phyloP scores from a whole-genome alignment of 176 grass and related monocot species.

The Triticum aestivum region IWGSC_CS_RefSeq_v2.1 NC_057809.1:33824861-33825360 shows the following conservation, averaged over 20 bases:
- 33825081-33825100: not conserved
- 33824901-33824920: too few species aligned
- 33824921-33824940: too few species aligned
- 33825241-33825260: not conserved
- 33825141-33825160: not conserved
- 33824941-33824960: too few species aligned
- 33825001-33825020: too few species aligned
- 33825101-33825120: not conserved
- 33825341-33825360: not conserved
- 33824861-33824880: too few species aligned
- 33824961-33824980: too few species aligned
- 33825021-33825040: too few species aligned
- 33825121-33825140: not conserved
- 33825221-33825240: not conserved
- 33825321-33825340: not conserved
- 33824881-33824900: too few species aligned
- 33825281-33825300: not conserved
- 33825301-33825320: not conserved
- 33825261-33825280: not conserved
- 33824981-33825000: too few species aligned
- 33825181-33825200: not conserved
- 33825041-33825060: too few species aligned
- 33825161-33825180: not conserved
- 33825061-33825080: not conserved
- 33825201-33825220: not conserved